Base-by-base conservation (phyloP, 176 grass and related monocot species). In the Eleusine indica region DNA sequence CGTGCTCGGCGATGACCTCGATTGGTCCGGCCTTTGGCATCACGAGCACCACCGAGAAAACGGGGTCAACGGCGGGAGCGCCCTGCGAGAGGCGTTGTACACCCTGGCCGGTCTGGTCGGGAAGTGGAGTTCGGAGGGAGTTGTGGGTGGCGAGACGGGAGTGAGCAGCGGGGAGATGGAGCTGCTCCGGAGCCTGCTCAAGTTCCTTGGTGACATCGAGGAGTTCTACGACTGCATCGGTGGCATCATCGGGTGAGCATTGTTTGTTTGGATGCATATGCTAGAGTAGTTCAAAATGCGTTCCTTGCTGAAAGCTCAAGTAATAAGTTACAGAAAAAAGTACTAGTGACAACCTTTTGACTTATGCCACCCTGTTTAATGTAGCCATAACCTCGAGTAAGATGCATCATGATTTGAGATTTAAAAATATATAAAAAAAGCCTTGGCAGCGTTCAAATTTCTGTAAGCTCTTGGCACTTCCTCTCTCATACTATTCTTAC, bases 141-240 rank as follows among this genome's bases (percentile, higher is more conserved):
- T 7, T 57, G 76, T 56, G 85, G 66, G 66, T 29, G 76, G 35
- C 72, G 87, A 28, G 73, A 80, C 56, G 41, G 65, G 39, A 35
- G 32, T 1, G 32, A 35, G 32, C 32, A 52, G 79, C 52, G 71
- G 61, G 35, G 89, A 90, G 10, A 82, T 80, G 83, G 80, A 85
- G 54, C 78, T 83, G 85, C 85, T 95, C 17, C 72, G 77, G 19
- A 88, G 66, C 38, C 85, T 98, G 85, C 93, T 98, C 39, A 93
- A 92, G 43, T 91, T 88, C 75, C 87, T 98, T 9, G 74, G 70
- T 8, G 91, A 84, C 84, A 88, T 95, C 52, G 93, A 98, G 29
- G 78, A 90, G 68, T 98, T 98, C 70, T 95, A 98, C 15, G 82
- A 93, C 78, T 98, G 91, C 89, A 95, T 98, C 75, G 96, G 96